Percentiles rank a stretch among this genome's conserved stretches.
phyloP scores from a whole-genome alignment of 192 early-diverging fungal genomes.

The Coemansia sp. region DNA sequence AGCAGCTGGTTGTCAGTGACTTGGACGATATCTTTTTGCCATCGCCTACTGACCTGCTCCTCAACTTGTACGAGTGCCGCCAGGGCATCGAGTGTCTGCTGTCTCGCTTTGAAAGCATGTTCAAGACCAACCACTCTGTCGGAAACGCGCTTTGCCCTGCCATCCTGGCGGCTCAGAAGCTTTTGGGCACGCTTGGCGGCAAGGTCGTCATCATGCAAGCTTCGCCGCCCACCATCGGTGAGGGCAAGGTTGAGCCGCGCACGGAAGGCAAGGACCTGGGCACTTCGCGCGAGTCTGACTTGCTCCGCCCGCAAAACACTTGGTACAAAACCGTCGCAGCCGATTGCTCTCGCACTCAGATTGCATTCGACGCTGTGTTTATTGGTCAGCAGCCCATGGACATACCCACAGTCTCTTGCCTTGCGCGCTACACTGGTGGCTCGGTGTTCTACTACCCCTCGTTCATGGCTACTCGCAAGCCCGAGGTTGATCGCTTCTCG shows the following conservation, averaged over 20 bases:
- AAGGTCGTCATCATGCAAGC: constrained; percentile 84
- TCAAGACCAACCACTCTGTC: constrained; percentile 73
- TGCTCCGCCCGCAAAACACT: constrained; percentile 75
- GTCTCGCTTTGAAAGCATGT: constrained; percentile 75
- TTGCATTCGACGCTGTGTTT: constrained; percentile 84
- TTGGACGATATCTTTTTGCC: constrained; percentile 88
- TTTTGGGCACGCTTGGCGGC: constrained; percentile 82
- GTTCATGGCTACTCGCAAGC: constrained; percentile 76
- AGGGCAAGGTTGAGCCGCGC: constrained; percentile 76
- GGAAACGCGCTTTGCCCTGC: constrained; percentile 82
- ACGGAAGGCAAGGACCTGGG: constrained; percentile 86
- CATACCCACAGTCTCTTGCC: constrained; percentile 71
- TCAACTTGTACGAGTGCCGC: constrained; percentile 82
- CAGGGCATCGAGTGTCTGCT: constrained; percentile 69
- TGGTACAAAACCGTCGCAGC: constrained; percentile 95
- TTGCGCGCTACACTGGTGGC: constrained; percentile 80
- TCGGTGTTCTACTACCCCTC: constrained; percentile 84
- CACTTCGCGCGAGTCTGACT: constrained; percentile 82
- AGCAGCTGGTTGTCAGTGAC: constrained; percentile 92
- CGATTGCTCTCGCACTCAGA: constrained; percentile 84
- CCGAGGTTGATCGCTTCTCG: constrained; percentile 80
- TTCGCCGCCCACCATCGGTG: constrained; percentile 76
- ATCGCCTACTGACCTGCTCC: constrained; percentile 83
- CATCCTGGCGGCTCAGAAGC: constrained; percentile 74
- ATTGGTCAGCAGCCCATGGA: constrained; percentile 84